Evolutionary conservation across 352 stramenopile species (phyloP).

Genomic region (Pythium diclinum): DNA sequence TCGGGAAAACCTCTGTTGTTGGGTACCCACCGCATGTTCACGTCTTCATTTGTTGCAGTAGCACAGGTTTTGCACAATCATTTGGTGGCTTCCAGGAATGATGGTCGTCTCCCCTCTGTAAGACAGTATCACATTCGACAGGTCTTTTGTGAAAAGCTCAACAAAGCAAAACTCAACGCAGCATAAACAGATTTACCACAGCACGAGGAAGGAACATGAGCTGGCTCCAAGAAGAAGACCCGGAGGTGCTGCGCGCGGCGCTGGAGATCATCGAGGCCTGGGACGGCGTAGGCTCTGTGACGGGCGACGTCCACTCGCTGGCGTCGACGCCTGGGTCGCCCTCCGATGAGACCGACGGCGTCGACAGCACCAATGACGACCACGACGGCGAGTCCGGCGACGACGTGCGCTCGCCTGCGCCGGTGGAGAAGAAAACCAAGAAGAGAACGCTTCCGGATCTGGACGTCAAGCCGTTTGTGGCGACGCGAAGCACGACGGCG

Average conservation of each 20-base stretch:
- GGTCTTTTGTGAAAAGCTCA: not conserved
- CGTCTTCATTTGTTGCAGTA: not conserved
- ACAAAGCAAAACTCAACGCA: not conserved
- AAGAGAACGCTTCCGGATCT: not conserved
- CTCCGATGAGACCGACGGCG: not conserved
- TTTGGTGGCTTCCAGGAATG: not conserved
- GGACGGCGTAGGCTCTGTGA: slow-evolving; percentile 3
- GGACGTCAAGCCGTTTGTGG: not conserved
- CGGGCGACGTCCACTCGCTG: not conserved
- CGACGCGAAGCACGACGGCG: slow-evolving; percentile 1
- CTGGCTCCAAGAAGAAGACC: slow-evolving; percentile 20
- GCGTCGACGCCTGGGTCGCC: not conserved
- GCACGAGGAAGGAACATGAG: not conserved
- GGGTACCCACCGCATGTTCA: not conserved
- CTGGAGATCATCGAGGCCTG: slow-evolving; percentile 20
- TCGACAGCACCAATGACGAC: slow-evolving; percentile 9
- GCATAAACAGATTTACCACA: not conserved
- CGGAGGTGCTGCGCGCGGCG: slow-evolving; percentile 19
- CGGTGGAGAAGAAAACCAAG: not conserved
- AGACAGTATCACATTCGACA: not conserved
- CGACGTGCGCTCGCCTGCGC: not conserved
- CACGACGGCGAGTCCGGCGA: slow-evolving; percentile 8
- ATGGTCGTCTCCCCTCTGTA: not conserved
- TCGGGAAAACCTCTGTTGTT: not conserved
- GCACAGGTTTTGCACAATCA: not conserved